A percentile compares a stretch with the other conserved stretches of the same genome.
Conservation (phyloP, 768 basidiomycete genomes). For the Podaxis sp. region DNA sequence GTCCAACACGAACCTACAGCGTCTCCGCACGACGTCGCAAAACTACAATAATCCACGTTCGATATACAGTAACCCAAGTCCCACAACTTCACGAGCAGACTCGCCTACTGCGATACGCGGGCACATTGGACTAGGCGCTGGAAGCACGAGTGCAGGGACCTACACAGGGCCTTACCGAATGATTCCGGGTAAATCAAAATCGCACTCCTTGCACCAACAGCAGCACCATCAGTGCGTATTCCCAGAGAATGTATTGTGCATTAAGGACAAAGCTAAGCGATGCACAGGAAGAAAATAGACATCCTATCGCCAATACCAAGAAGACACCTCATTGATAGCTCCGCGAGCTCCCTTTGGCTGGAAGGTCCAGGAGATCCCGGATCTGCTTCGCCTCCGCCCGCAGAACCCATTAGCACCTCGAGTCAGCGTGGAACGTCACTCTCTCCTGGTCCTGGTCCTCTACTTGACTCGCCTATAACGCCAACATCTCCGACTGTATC, state of each 20-base stretch:
- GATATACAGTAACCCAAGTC: conserved; percentile 29
- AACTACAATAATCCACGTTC: conserved; percentile 23
- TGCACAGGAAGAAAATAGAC: conserved; percentile 18
- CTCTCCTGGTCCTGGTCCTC: not conserved
- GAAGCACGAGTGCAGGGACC: not conserved
- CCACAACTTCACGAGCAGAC: conserved; percentile 19
- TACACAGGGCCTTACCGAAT: conserved; percentile 12
- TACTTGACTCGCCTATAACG: not conserved
- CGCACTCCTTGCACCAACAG: not conserved
- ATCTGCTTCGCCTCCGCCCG: conserved; percentile 27
- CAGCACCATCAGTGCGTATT: conserved; percentile 2
- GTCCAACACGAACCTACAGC: conserved; percentile 17
- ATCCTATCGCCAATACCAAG: conserved; percentile 70
- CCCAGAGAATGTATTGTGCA: not conserved
- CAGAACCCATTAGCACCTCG: not conserved
- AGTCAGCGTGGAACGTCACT: not conserved
- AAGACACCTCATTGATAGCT: conserved; percentile 60
- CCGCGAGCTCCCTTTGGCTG: conserved; percentile 63
- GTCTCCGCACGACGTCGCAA: conserved; percentile 30
- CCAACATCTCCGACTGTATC: not conserved
- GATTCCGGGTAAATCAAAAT: conserved; percentile 11
- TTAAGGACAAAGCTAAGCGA: not conserved
- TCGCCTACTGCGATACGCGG: conserved; percentile 1
- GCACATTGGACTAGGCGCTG: not conserved
- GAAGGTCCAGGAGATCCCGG: conserved; percentile 19